Base-by-base conservation (phyloP, 306 rosid species). In the Lupinus albus region DNA sequence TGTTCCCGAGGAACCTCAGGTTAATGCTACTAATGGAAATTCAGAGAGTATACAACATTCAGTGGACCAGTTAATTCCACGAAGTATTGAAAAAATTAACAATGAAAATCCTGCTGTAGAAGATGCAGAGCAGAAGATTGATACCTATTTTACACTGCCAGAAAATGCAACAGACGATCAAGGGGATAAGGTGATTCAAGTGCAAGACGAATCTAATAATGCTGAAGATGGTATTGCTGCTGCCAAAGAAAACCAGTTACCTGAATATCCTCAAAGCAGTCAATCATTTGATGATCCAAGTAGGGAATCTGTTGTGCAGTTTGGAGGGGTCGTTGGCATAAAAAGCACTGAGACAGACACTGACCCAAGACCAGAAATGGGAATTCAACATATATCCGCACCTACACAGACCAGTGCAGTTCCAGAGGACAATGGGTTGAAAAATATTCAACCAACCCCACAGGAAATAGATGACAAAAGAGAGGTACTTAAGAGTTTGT, bases 401-500 rank as follows among this genome's bases (percentile, higher is more conserved):
- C 62, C 83, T 75, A 55, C 78, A 8, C 62, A 66, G 79, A 64
- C 21, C 49, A 71, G 15, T 72, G 69, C 78, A 39, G 84, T 68
- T 76, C 65, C 72, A 21, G 78, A 81, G 74, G 81, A 81, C 71
- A 70, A 45, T 57, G 85, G 36, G 51, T 38, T 12, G 8, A 48
- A 78, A 81, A 63, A 65, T 32, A 56, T 15, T 63, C 82, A 88
- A 17, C 70, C 76, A n/a, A 72, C 70, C 59, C 74, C 71, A 14
- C 68, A 62, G 35, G 77, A 47, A 53, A 7, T 35, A 39, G 85
- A 80, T 16, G 82, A 81, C 28, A 82, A 33, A 71, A 66, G 39
- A 45, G 79, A 89, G 96, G 98, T 89, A 84, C n/a, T 50, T 21
- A 47, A 54, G 75, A 33, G 61, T 58, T 78, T 63, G 45, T 18